A percentile compares a stretch with the other conserved stretches of the same genome.
phyloP scores from a whole-genome alignment of 306 rosid species.

The Corylus americana region DNA sequence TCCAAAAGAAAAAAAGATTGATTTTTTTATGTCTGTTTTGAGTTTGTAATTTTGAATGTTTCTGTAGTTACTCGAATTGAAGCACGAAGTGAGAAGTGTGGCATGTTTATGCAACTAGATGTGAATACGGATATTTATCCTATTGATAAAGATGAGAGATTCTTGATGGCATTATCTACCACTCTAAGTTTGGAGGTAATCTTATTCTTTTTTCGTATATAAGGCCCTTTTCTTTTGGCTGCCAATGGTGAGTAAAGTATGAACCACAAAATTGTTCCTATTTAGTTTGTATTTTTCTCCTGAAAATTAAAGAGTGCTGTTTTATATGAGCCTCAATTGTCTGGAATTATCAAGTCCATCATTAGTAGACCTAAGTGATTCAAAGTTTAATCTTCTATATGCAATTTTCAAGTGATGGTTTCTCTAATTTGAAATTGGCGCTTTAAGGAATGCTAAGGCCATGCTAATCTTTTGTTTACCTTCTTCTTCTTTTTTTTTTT shows the following conservation, averaged over 20 bases:
- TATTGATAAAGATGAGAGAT: conserved; percentile 53
- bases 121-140: conserved; percentile 87
- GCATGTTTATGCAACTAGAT: conserved; percentile 63
- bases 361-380: background rate
- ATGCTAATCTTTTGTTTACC: background rate
- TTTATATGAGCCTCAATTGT: conserved; percentile 5
- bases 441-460: background rate
- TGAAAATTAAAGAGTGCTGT: background rate
- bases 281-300: background rate
- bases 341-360: conserved; percentile 4
- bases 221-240: conserved; percentile 9
- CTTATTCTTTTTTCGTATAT: conserved; percentile 1
- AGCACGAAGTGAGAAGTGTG: conserved; percentile 75
- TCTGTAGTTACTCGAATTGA: conserved; percentile 70
- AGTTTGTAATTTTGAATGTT: background rate
- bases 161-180: conserved; percentile 72
- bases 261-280: background rate
- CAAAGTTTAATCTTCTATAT: conserved; percentile 3
- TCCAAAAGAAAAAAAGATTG: background rate
- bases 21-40: conserved; percentile 2
- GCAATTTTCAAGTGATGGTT: background rate
- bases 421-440: background rate
- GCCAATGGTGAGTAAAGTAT: background rate
- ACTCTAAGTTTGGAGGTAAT: conserved; percentile 74
- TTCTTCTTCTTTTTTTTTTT: no score